Percentiles rank a stretch among this genome's conserved stretches.
phyloP scores from a whole-genome alignment of 2,329 filamentous ascomycete species.

The Colletotrichum sansevieriae region DNA sequence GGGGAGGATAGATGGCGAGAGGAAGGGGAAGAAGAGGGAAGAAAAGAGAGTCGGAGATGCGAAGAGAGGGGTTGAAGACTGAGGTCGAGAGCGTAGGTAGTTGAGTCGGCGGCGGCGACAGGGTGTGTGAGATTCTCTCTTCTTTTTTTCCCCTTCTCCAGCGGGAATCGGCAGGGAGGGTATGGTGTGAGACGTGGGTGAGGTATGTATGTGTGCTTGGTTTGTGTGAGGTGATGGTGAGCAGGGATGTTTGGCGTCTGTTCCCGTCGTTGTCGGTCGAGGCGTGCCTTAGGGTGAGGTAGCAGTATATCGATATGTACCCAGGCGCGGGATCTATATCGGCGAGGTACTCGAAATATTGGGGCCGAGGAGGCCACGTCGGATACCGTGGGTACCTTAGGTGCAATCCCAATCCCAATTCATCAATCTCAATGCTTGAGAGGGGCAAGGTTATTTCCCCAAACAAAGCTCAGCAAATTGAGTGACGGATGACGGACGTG shows the following conservation, averaged over 20 bases:
- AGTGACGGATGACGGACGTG: constrained; percentile 18
- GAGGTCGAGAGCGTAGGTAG: constrained; percentile 39
- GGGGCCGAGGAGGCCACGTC: not conserved
- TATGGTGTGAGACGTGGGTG: constrained; percentile 22
- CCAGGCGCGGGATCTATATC: constrained; percentile 7
- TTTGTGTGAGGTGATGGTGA: constrained; percentile 39
- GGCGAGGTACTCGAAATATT: not conserved
- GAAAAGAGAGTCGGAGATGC: constrained; percentile 36
- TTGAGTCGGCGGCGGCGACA: constrained; percentile 29
- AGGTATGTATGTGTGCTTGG: constrained; percentile 8
- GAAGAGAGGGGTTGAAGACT: constrained; percentile 36
- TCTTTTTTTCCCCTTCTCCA: constrained; percentile 21
- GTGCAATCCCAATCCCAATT: constrained; percentile 19
- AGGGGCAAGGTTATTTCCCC: constrained; percentile 21
- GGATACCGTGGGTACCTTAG: too few species aligned
- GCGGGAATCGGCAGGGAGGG: constrained; percentile 38
- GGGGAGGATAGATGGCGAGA: constrained; percentile 17
- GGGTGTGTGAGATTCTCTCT: constrained; percentile 27
- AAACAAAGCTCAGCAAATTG: constrained; percentile 33
- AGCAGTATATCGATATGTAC: constrained; percentile 10
- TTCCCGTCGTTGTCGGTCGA: constrained; percentile 7
- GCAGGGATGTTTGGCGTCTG: constrained; percentile 35
- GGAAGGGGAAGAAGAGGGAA: constrained; percentile 23
- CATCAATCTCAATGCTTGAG: constrained; percentile 21
- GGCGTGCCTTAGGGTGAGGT: constrained; percentile 11